These are phyloP conservation scores for Alnus glutinosa DNA, from an alignment of 306 rosid species.

Conservation along the genomic window DNA sequence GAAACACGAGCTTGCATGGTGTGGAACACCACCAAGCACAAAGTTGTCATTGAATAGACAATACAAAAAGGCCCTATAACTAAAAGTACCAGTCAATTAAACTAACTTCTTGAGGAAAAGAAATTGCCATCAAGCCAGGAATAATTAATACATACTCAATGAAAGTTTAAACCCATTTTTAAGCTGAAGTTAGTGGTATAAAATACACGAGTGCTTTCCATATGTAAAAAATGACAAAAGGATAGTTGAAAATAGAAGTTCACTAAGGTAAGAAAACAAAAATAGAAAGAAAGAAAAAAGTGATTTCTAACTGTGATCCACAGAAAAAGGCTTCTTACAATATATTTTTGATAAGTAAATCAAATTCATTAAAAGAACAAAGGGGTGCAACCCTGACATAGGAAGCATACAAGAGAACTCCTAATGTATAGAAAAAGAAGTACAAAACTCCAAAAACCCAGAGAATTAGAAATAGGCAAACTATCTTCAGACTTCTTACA, in stretches of 20 bases:
- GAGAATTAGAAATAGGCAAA: too few species aligned
- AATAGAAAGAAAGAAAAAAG: background rate
- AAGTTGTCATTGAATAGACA: background rate
- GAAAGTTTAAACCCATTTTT: background rate
- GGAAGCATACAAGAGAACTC: too few species aligned
- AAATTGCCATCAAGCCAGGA: background rate
- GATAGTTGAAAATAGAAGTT: background rate
- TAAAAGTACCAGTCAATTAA: background rate
- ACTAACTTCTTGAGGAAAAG: background rate
- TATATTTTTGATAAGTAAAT: too few species aligned
- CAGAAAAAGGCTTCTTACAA: too few species aligned
- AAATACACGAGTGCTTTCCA: background rate
- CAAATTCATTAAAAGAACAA: too few species aligned
- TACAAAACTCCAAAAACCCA: too few species aligned
- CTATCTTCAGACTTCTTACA: background rate
- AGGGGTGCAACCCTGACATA: too few species aligned
- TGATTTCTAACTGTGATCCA: background rate
- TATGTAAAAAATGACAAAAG: background rate
- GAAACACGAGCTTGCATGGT: constrained; percentile 14
- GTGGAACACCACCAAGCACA: constrained; percentile 15
- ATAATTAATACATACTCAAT: background rate
- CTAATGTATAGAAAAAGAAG: too few species aligned
- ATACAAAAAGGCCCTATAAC: background rate
- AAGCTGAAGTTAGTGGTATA: background rate
- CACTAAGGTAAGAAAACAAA: background rate